These are phyloP conservation scores for Ganoderma lucidum DNA, from an alignment of 1,284 basidiomycete species.

Conservation along the genomic window DNA sequence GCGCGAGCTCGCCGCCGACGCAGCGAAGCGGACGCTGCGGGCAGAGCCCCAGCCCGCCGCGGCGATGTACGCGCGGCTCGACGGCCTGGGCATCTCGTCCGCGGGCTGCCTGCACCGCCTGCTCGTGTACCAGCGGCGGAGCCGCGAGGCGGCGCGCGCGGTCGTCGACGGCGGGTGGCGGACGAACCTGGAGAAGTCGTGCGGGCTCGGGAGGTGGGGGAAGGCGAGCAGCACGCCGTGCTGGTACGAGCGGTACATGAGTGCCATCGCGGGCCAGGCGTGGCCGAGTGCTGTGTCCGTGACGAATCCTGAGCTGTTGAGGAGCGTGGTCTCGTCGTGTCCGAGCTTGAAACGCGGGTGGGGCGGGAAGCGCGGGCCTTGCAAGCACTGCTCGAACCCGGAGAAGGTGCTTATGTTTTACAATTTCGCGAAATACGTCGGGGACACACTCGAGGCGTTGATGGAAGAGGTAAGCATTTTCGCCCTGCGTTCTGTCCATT, in stretches of 20 bases:
- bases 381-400: conserved; percentile 6
- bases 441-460: conserved; percentile 13
- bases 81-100: conserved; percentile 11
- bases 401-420: conserved; percentile 15
- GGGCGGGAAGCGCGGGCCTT: not conserved
- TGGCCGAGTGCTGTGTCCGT: conserved; percentile 17
- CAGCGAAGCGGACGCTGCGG: conserved; percentile 19
- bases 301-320: not conserved
- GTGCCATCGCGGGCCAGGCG: not conserved
- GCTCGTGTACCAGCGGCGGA: conserved; percentile 25
- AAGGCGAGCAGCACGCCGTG: conserved; percentile 8
- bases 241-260: conserved; percentile 19
- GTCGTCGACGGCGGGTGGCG: conserved; percentile 17
- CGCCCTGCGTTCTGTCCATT: not conserved
- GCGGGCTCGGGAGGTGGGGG: not conserved
- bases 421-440: conserved; percentile 17
- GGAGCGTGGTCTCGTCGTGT: conserved; percentile 11
- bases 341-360: not conserved
- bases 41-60: not conserved
- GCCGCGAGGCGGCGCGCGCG: conserved; percentile 14
- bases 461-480: conserved; percentile 15
- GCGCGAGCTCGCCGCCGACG: conserved; percentile 16
- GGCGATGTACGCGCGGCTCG: conserved; percentile 1
- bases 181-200: conserved; percentile 11
- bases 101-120: conserved; percentile 30